Percentiles rank a stretch among this genome's conserved stretches.
These are phyloP conservation scores for Yamadazyma conglobata DNA, from an alignment of 1,139 yeast species.

Conservation along the genomic window DNA sequence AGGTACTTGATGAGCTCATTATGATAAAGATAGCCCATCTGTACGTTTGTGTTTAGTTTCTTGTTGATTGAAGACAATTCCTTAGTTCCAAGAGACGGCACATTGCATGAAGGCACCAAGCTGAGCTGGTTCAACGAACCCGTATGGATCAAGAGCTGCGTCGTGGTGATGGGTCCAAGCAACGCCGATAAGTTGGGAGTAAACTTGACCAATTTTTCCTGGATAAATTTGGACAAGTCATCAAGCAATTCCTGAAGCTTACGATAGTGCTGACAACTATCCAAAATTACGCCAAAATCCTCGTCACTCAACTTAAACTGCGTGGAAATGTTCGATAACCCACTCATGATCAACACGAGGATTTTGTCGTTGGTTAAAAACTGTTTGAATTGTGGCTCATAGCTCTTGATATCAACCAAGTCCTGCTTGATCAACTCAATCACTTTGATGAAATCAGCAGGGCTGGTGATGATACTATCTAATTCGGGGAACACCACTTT, in stretches of 20 bases:
- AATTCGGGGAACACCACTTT: conserved; percentile 68
- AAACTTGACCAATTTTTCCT: conserved; percentile 51
- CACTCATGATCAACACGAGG: conserved; percentile 72
- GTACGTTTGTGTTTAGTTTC: conserved; percentile 37
- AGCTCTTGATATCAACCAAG: conserved; percentile 29
- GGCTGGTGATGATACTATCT: conserved; percentile 58
- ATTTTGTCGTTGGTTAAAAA: conserved; percentile 61
- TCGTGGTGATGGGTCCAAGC: conserved; percentile 70
- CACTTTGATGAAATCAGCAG: conserved; percentile 60
- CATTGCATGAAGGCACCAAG: conserved; percentile 75
- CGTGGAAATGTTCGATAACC: conserved; percentile 36
- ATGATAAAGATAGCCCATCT: conserved; percentile 62
- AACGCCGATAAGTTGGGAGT: conserved; percentile 82
- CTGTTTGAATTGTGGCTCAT: conserved; percentile 33
- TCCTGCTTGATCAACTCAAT: conserved; percentile 53
- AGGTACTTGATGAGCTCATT: conserved; percentile 50
- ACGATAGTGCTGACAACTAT: conserved; percentile 48
- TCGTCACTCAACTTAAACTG: conserved; percentile 26
- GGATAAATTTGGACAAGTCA: conserved; percentile 51
- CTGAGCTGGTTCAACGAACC: conserved; percentile 75
- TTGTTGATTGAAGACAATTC: conserved; percentile 39
- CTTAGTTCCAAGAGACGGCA: conserved; percentile 74
- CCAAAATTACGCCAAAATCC: conserved; percentile 38
- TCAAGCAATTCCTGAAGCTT: conserved; percentile 42
- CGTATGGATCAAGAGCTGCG: conserved; percentile 65